These are phyloP conservation scores for Herpetospermum pedunculosum DNA, from an alignment of 306 rosid genomes.

Conservation along the genomic window DNA sequence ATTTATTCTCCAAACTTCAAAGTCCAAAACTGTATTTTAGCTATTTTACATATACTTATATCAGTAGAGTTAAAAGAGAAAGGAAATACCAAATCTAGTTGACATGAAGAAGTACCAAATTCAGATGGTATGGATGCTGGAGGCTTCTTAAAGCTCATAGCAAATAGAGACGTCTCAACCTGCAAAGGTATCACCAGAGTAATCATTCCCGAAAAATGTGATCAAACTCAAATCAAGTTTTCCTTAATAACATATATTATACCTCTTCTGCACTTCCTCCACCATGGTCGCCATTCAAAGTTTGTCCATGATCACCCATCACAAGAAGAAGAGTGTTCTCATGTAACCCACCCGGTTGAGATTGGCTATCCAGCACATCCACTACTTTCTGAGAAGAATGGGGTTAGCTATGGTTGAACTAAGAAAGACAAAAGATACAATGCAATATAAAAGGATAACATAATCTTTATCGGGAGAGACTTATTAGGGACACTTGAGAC, in stretches of 20 bases:
- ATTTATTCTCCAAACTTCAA: not conserved
- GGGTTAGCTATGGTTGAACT: slow-evolving; percentile 13
- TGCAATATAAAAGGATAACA: slow-evolving; percentile 4
- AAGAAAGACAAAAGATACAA: not conserved
- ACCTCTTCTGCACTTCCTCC: slow-evolving; percentile 98
- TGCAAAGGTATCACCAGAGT: slow-evolving; percentile 23
- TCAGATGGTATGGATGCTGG: slow-evolving; percentile 31
- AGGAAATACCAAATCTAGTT: slow-evolving; percentile 52
- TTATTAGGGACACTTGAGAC: not conserved
- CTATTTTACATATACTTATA: not conserved
- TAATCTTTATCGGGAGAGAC: not conserved
- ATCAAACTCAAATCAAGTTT: not conserved
- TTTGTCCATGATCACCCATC: slow-evolving; percentile 99
- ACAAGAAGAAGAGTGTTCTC: slow-evolving; percentile 88
- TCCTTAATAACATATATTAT: slow-evolving; percentile 9
- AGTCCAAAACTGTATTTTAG: not conserved
- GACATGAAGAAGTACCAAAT: slow-evolving; percentile 39
- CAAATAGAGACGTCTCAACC: slow-evolving; percentile 88
- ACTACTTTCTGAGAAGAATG: slow-evolving; percentile 61
- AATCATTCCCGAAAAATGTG: not conserved
- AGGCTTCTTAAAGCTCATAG: slow-evolving; percentile 69
- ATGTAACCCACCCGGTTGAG: slow-evolving; percentile 73
- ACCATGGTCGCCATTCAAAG: slow-evolving; percentile 96
- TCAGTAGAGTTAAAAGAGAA: not conserved
- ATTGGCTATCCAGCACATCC: slow-evolving; percentile 54